Conservation (phyloP, 176 grass and related monocot genomes). For the Cymbopogon citratus region DNA sequence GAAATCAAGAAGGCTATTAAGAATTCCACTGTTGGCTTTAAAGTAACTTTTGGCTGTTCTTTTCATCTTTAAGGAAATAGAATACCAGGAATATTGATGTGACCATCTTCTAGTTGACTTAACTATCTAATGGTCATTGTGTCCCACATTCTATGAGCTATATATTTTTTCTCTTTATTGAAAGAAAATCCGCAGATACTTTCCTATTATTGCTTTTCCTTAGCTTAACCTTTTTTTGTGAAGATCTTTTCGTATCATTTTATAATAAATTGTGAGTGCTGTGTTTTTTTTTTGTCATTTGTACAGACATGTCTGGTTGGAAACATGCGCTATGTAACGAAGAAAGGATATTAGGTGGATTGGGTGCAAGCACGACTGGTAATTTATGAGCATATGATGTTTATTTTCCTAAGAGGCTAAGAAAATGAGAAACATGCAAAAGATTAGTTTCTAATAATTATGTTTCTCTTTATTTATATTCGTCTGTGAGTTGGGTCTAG, state of each 20-base stretch:
- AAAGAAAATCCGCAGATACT: neutral
- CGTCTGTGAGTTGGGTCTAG: neutral
- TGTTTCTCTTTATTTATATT: neutral
- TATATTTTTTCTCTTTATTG: neutral
- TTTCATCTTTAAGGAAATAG: neutral
- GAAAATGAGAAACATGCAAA: neutral
- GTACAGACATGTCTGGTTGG: conserved; percentile 49
- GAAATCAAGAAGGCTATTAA: neutral
- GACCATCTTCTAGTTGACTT: conserved; percentile 15
- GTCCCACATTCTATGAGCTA: neutral
- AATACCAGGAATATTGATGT: conserved; percentile 1
- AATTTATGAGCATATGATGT: conserved; percentile 1
- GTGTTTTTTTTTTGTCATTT: neutral
- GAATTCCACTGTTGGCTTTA: neutral
- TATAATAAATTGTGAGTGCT: neutral
- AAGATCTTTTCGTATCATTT: neutral
- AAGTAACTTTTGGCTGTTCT: neutral
- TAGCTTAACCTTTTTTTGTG: neutral
- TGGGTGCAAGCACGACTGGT: conserved; percentile 54
- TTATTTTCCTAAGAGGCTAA: neutral
- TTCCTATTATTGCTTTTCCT: neutral
- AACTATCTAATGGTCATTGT: neutral
- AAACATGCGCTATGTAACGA: conserved; percentile 41
- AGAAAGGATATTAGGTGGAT: conserved; percentile 48
- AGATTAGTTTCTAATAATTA: neutral